Conservation (phyloP, 2,329 filamentous ascomycete genomes). For the Hypoxylon sp. region DNA sequence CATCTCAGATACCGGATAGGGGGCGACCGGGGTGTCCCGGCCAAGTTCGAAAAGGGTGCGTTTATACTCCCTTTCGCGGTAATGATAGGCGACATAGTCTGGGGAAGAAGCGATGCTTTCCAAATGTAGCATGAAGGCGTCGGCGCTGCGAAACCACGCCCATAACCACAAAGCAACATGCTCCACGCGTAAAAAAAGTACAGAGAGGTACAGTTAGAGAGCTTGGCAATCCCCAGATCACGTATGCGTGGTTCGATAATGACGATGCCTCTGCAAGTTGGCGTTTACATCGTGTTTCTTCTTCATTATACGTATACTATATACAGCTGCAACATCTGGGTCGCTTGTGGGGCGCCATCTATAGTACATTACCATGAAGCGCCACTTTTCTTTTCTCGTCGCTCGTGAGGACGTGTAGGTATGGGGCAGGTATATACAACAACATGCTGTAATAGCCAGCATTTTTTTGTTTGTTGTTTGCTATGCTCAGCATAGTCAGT, state of each 20-base stretch:
- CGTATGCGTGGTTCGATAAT: conserved; percentile 38
- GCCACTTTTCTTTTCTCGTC: conserved; percentile 37
- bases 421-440: conserved; percentile 35
- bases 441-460: conserved; percentile 22
- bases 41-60: conserved; percentile 4
- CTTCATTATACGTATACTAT: conserved; percentile 41
- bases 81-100: conserved; percentile 35
- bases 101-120: conserved; percentile 19
- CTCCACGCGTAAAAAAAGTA: conserved; percentile 5
- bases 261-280: conserved; percentile 31
- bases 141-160: conserved; percentile 2
- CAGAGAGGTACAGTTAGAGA: conserved; percentile 9
- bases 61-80: conserved; percentile 19
- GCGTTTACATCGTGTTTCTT: conserved; percentile 39
- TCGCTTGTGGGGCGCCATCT: conserved; percentile 34
- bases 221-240: conserved; percentile 33
- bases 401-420: conserved; percentile 18
- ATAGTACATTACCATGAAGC: conserved; percentile 40
- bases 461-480: conserved; percentile 22
- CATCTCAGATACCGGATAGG: conserved; percentile 19
- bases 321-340: conserved; percentile 25
- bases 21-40: conserved; percentile 14
- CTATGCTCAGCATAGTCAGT: conserved; percentile 37
- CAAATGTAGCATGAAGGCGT: conserved; percentile 22
- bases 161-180: conserved; percentile 1